These are phyloP conservation scores for Leccinum incarnatum DNA, from an alignment of 768 basidiomycete genomes.

Conservation along the genomic window DNA sequence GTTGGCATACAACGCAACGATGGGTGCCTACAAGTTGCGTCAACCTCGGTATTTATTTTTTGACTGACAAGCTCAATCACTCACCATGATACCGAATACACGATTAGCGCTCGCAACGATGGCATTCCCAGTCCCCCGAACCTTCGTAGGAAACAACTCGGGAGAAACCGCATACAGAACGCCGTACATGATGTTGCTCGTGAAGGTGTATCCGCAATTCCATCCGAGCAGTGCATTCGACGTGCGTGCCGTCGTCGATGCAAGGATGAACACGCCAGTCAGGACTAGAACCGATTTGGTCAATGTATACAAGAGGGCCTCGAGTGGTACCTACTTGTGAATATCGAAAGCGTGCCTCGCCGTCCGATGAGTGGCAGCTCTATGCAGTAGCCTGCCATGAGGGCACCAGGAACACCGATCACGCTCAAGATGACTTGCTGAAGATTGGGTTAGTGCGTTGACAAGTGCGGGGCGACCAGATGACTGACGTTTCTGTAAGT, in stretches of 20 bases:
- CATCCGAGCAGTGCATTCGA: constrained; percentile 52
- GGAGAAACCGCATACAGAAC: constrained; percentile 43
- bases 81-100: constrained; percentile 57
- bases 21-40: constrained; percentile 37
- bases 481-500: constrained; percentile 65
- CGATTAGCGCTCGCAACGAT: constrained; percentile 52
- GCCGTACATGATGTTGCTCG: constrained; percentile 57
- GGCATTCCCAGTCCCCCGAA: constrained; percentile 56
- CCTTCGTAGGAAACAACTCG: constrained; percentile 52
- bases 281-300: constrained; percentile 30
- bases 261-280: constrained; percentile 59
- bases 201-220: constrained; percentile 60
- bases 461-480: background rate
- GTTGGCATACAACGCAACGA: constrained; percentile 50
- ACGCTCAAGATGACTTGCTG: constrained; percentile 58
- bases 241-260: constrained; percentile 52
- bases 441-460: constrained; percentile 4
- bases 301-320: background rate
- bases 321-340: constrained; percentile 38
- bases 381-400: constrained; percentile 53
- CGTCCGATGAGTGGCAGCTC: constrained; percentile 51
- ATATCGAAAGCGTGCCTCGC: constrained; percentile 50
- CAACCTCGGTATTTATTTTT: background rate
- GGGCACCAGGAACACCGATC: constrained; percentile 55
- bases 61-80: constrained; percentile 10